Evolutionary conservation across 441 rosid species (phyloP).

Genomic region (Populus trichocarpa): DNA sequence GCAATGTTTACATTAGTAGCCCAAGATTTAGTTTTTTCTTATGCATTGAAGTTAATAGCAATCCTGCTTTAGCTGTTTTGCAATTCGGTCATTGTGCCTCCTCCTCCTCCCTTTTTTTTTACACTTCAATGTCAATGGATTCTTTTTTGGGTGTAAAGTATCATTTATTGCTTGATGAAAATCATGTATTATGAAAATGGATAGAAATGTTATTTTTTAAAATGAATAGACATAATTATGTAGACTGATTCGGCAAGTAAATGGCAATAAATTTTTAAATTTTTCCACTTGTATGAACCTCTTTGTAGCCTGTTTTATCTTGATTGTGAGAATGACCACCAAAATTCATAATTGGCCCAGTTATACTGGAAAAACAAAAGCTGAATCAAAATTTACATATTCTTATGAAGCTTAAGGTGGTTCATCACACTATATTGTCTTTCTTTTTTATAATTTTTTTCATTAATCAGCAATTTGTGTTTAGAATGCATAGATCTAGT

Average conservation of each 20-base stretch:
- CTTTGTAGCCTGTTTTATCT: not conserved
- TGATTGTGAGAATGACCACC: not conserved
- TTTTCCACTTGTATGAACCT: not conserved
- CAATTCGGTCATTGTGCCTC: not conserved
- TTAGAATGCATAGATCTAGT: not conserved
- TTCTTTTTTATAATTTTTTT: too few relatives aligned
- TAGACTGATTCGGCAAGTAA: not conserved
- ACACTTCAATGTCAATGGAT: not conserved
- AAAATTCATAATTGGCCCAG: not conserved
- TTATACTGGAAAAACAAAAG: not conserved
- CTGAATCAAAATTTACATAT: not conserved
- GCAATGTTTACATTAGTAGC: not conserved
- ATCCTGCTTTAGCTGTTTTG: not conserved
- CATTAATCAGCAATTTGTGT: not conserved
- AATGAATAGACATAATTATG: not conserved
- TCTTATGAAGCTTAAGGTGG: not conserved
- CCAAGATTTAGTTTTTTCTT: not conserved
- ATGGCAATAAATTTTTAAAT: not conserved
- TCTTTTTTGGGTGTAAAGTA: not conserved
- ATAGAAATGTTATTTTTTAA: not conserved
- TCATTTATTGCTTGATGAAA: not conserved
- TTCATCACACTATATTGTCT: not conserved
- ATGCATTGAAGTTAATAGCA: not conserved
- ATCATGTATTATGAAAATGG: not conserved
- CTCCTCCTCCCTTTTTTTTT: not conserved